Base-by-base conservation (phyloP, 805 yeast genomes). In the Ogataea polymorpha region DNA sequence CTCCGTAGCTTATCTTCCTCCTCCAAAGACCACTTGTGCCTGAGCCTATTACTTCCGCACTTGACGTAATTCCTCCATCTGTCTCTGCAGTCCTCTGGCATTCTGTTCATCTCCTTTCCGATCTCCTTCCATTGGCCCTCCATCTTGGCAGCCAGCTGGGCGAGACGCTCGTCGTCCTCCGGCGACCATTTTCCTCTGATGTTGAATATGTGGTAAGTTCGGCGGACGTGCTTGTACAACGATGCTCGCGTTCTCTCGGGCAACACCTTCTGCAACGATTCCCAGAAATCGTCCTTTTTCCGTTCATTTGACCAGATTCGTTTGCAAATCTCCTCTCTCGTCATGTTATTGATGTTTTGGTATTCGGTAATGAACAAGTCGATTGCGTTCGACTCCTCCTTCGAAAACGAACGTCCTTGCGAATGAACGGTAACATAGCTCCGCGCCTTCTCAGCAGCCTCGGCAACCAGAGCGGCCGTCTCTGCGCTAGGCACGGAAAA, bases 81-180 rank as follows among this genome's bases (percentile, higher is more conserved):
- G 61, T 91, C 98, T 53, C 98, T 75, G 62, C 97, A 90, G 65
- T 91, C 98, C 58, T 91, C 98, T 0, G 98, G 97, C 98, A 91
- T 91, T 55, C 98, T 72, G 11, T 86, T 87, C 77, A 91, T 70
- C 6, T 70, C 67, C 39, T 74, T 74, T 6, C 97, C 97, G 45
- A 91, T 86, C 29, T 71, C 70, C 51, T 87, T 87, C 98, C 98
- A 91, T 56, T 85, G 88, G 13, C 93, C 88, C 44, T 81, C 87
- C 51, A 78, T 75, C 18, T 80, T 78, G 8, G 73, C 62, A 9
- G 86, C 86, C 37, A 86, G 65, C 39, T 72, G 72, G 2, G 79
- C 78, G 39, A 91, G 68, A 35, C 73, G 71, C 27, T 66, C 74
- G 61, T 91, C 97, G 47, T 90, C 96, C 45, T 79, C 87, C 7